These are phyloP conservation scores for Colletotrichum tanaceti DNA, from an alignment of 2,329 filamentous ascomycete species.

Conservation along the genomic window DNA sequence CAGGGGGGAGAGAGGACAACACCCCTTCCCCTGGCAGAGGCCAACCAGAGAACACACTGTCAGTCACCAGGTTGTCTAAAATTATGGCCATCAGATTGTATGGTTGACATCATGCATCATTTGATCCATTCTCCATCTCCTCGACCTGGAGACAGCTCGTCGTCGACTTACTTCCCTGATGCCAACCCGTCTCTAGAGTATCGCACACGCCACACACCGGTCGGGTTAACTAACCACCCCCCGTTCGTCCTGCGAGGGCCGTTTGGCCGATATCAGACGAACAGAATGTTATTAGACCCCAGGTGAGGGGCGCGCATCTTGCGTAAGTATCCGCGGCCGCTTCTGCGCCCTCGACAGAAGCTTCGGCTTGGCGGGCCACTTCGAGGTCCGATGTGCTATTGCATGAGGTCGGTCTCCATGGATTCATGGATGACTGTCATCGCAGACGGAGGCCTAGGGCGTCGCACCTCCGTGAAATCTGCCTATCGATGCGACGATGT, in stretches of 20 bases:
- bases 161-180: background rate
- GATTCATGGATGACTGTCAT: background rate
- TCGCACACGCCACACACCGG: background rate
- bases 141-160: conserved; percentile 2
- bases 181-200: conserved; percentile 10
- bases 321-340: background rate
- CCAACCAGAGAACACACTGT: conserved; percentile 24
- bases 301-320: background rate
- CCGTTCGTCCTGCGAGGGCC: conserved; percentile 1
- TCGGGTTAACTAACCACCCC: background rate
- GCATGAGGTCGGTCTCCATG: too few relatives aligned
- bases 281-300: background rate
- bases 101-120: conserved; percentile 32
- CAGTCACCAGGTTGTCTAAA: conserved; percentile 32
- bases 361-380: conserved; percentile 18
- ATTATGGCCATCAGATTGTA: conserved; percentile 24
- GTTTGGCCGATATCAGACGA: conserved; percentile 27
- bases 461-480: background rate
- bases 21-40: conserved; percentile 19
- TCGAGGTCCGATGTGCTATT: conserved; percentile 1
- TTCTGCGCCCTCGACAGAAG: conserved; percentile 4
- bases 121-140: background rate
- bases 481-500: background rate
- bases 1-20: background rate
- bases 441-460: conserved; percentile 13